A percentile compares a stretch with the other conserved stretches of the same genome.
Conservation (phyloP, 73 alveolate species). For the Paramecium pentaurelia region DNA sequence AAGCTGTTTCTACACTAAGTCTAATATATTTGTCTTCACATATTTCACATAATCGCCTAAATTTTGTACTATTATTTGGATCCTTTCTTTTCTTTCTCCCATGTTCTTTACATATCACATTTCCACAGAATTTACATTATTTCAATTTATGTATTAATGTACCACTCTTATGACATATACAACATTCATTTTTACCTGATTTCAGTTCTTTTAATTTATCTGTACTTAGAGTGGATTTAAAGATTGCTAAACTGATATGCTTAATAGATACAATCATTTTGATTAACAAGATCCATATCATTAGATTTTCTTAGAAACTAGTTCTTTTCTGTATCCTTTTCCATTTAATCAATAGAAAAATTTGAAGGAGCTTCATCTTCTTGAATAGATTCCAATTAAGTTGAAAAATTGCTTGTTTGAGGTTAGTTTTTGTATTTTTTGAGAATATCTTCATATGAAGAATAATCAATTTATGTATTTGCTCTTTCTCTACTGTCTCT, state of each 20-base stretch:
- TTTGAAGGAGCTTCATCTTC: background rate
- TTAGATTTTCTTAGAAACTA: background rate
- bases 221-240: background rate
- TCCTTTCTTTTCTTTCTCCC: conserved; percentile 21
- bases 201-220: background rate
- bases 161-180: background rate
- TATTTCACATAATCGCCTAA: conserved; percentile 53
- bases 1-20: background rate
- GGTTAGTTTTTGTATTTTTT: background rate
- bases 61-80: background rate
- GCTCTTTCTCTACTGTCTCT: background rate
- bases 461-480: background rate
- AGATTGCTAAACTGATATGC: background rate
- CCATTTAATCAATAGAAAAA: background rate
- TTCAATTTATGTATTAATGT: background rate
- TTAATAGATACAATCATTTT: background rate
- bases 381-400: background rate
- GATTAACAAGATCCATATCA: background rate
- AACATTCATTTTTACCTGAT: background rate
- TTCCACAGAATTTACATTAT: conserved; percentile 57
- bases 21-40: conserved; percentile 53
- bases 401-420: background rate
- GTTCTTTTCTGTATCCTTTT: background rate
- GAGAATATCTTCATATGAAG: background rate
- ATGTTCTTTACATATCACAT: conserved; percentile 35